phyloP scores from a whole-genome alignment of 495 filamentous ascomycete genomes.

The Hypoxylon crocopeplum region DNA sequence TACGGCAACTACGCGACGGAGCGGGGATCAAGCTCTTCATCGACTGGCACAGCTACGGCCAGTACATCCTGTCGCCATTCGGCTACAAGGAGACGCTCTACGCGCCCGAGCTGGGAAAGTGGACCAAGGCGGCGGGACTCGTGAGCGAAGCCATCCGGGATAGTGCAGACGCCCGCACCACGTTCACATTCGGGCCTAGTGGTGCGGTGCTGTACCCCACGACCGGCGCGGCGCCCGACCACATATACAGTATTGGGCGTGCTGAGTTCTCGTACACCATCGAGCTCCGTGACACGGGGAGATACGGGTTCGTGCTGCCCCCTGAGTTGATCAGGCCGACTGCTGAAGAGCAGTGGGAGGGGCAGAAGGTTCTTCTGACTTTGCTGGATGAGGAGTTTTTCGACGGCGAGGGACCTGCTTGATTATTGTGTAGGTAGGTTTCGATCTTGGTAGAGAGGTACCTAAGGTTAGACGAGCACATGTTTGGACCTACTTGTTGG shows the following conservation, averaged over 20 bases:
- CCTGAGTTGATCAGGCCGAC: conserved; percentile 51
- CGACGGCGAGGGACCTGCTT: conserved; percentile 29
- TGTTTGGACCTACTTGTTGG: no score
- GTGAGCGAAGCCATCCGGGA: conserved; percentile 48
- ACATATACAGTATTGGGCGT: conserved; percentile 51
- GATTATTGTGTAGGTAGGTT: conserved; percentile 2
- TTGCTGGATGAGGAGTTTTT: conserved; percentile 36
- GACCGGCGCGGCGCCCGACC: conserved; percentile 54
- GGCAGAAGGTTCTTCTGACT: conserved; percentile 48
- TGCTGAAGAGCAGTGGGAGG: conserved; percentile 54
- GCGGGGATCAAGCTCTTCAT: conserved; percentile 55
- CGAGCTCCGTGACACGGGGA: conserved; percentile 55
- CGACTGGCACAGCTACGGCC: conserved; percentile 59
- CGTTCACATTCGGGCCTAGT: conserved; percentile 54
- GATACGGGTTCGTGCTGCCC: conserved; percentile 57
- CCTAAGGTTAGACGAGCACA: no score
- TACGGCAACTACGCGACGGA: conserved; percentile 45
- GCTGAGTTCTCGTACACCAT: conserved; percentile 56
- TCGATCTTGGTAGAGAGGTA: no score
- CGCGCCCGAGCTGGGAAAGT: conserved; percentile 52
- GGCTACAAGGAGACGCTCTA: conserved; percentile 34
- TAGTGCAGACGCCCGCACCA: conserved; percentile 45
- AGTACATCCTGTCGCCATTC: conserved; percentile 38
- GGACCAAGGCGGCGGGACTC: conserved; percentile 42
- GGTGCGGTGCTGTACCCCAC: conserved; percentile 57